phyloP scores from a whole-genome alignment of 2,329 filamentous ascomycete species.

The Albifimbria verrucaria region DNA sequence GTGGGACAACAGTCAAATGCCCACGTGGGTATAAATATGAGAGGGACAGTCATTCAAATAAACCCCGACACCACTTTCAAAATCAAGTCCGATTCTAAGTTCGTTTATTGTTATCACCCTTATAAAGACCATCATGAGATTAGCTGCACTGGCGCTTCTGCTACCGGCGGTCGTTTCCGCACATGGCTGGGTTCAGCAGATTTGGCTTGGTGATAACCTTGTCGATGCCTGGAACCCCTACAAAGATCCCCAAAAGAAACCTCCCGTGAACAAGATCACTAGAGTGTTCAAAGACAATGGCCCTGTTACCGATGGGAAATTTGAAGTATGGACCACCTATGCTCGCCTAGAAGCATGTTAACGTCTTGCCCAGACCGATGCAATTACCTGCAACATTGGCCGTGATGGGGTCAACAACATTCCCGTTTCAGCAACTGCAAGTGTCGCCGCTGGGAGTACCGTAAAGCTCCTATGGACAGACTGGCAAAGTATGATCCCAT shows the following conservation, averaged over 20 bases:
- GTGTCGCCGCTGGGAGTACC: slow-evolving; percentile 32
- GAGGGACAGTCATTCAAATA: not conserved
- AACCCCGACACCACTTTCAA: not conserved
- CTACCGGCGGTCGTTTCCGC: slow-evolving; percentile 5
- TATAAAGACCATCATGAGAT: not conserved
- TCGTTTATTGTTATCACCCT: not conserved
- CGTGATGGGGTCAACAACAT: slow-evolving; percentile 14
- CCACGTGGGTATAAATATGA: not conserved
- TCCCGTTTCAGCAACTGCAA: slow-evolving; percentile 22
- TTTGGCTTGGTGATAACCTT: slow-evolving; percentile 16
- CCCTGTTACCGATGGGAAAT: slow-evolving; percentile 20
- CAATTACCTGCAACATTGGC: slow-evolving; percentile 20
- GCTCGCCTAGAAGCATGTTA: not conserved
- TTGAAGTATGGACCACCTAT: slow-evolving; percentile 7
- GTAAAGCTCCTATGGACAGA: slow-evolving; percentile 34
- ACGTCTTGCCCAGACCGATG: slow-evolving; percentile 14
- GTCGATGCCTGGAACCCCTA: slow-evolving; percentile 24
- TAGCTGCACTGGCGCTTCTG: not conserved
- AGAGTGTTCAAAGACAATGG: slow-evolving; percentile 22
- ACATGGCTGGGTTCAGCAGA: slow-evolving; percentile 19
- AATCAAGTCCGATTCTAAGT: no score
- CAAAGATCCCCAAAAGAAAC: slow-evolving; percentile 22
- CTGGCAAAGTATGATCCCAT: slow-evolving; percentile 35
- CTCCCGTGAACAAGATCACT: slow-evolving; percentile 19
- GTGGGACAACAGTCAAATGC: no score